Conservation (phyloP, 192 early-diverging fungal genomes). For the Geranomyces variabilis region DNA sequence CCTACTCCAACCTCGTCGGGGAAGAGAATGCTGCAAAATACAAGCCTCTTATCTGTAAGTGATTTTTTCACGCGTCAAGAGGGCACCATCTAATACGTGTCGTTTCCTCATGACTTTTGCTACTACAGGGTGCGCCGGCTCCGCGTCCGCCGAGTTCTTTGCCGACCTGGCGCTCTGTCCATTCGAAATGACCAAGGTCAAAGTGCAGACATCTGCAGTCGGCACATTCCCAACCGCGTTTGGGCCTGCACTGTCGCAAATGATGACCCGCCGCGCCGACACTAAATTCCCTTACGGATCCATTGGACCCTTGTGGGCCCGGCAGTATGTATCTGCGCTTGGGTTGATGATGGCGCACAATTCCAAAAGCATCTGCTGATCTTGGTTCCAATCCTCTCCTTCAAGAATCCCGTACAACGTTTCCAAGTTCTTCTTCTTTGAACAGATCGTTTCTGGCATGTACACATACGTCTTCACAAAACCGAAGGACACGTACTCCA, state of each 20-base stretch:
- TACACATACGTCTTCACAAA: slow-evolving; percentile 43
- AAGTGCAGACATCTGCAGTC: slow-evolving; percentile 76
- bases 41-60: slow-evolving; percentile 64
- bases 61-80: slow-evolving; percentile 5
- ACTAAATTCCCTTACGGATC: slow-evolving; percentile 52
- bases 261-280: slow-evolving; percentile 50
- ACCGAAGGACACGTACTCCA: slow-evolving; percentile 71
- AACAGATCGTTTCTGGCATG: slow-evolving; percentile 48
- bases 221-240: slow-evolving; percentile 70
- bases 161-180: slow-evolving; percentile 84
- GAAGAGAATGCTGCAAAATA: slow-evolving; percentile 67
- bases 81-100: background rate
- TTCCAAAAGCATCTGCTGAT: too few relatives aligned
- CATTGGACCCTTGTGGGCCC: slow-evolving; percentile 73
- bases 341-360: too few relatives aligned
- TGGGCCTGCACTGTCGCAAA: slow-evolving; percentile 53
- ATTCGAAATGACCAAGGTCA: slow-evolving; percentile 81
- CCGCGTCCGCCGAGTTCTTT: slow-evolving; percentile 69
- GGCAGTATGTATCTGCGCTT: slow-evolving; percentile 56
- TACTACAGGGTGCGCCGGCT: slow-evolving; percentile 54
- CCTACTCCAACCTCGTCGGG: slow-evolving; percentile 55
- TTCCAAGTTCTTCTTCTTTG: slow-evolving; percentile 84
- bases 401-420: slow-evolving; percentile 76
- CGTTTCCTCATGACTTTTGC: background rate
- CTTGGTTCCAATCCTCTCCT: too few relatives aligned